These are phyloP conservation scores for Zygnema circumcarinatum DNA, from an alignment of 139 green algal genomes.

Conservation along the genomic window DNA sequence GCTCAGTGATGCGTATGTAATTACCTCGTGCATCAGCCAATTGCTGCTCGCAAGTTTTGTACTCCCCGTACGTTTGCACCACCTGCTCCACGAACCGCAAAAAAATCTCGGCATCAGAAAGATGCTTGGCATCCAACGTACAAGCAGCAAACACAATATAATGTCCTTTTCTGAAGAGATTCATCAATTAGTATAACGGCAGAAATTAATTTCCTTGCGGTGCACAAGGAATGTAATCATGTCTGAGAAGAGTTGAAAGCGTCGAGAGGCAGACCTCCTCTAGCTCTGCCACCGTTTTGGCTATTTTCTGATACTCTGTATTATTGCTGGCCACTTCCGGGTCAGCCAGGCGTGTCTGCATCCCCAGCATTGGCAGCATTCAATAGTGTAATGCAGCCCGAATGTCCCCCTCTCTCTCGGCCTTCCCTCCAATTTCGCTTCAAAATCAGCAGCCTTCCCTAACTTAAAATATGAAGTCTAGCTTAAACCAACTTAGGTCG, in stretches of 20 bases:
- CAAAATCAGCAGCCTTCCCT: not conserved
- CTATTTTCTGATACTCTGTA: conserved; percentile 60
- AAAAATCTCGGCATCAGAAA: not conserved
- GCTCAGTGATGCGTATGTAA: no score
- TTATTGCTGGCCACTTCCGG: conserved; percentile 56
- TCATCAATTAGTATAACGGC: no score
- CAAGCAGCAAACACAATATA: not conserved
- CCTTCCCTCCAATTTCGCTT: not conserved
- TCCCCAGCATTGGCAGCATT: not conserved
- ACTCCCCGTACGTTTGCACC: conserved; percentile 38
- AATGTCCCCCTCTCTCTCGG: not conserved
- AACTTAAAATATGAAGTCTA: not conserved
- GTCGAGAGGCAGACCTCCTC: conserved; percentile 45
- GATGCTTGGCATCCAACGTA: conserved; percentile 5
- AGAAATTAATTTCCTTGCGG: no score
- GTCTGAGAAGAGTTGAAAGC: no score
- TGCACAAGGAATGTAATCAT: no score
- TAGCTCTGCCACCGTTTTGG: conserved; percentile 49
- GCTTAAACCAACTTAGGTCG: not conserved
- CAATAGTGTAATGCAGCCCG: not conserved
- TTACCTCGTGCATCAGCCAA: conserved; percentile 56
- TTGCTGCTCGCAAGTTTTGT: conserved; percentile 34
- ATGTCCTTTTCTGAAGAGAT: no score
- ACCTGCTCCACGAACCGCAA: conserved; percentile 40
- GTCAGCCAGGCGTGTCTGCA: conserved; percentile 55